A percentile compares a stretch with the other conserved stretches of the same genome.
These are phyloP conservation scores for Auxenochlorella pyrenoidosa DNA, from an alignment of 139 green algal species.

Conservation along the genomic window DNA sequence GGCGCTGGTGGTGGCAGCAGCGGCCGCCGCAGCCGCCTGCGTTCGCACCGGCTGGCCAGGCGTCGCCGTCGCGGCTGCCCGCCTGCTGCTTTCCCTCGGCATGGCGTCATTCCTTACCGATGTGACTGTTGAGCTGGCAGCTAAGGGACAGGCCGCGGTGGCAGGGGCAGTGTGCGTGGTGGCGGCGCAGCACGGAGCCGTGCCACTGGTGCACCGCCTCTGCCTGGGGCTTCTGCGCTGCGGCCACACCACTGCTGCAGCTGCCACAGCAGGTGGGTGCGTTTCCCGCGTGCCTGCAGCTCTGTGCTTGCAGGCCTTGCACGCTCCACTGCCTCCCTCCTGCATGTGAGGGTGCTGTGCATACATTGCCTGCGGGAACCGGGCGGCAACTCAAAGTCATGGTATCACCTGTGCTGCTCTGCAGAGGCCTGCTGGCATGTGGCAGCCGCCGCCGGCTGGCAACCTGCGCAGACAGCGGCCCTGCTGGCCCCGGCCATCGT, in stretches of 20 bases:
- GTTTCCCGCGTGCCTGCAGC: background rate
- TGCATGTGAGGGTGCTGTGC: no score
- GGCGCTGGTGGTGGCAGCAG: background rate
- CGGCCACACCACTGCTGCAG: background rate
- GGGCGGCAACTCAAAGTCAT: no score
- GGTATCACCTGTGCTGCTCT: background rate
- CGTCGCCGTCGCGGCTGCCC: background rate
- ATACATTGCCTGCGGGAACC: no score
- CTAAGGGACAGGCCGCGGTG: background rate
- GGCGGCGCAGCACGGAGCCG: background rate
- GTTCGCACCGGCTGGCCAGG: background rate
- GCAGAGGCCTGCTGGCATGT: constrained; percentile 24
- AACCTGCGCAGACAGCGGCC: background rate
- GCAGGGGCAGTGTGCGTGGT: background rate
- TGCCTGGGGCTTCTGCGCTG: background rate
- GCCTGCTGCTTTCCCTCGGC: background rate
- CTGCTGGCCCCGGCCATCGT: constrained; percentile 1
- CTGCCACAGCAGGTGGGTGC: background rate
- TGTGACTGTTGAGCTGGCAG: background rate
- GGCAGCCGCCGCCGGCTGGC: background rate
- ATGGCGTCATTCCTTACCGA: background rate
- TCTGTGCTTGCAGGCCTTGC: background rate
- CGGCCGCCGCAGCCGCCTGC: background rate
- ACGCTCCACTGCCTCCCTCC: no score
- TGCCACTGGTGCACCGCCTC: background rate